Conservation (phyloP, 2,329 filamentous ascomycete species). For the Teratosphaeria nubilosa region DNA sequence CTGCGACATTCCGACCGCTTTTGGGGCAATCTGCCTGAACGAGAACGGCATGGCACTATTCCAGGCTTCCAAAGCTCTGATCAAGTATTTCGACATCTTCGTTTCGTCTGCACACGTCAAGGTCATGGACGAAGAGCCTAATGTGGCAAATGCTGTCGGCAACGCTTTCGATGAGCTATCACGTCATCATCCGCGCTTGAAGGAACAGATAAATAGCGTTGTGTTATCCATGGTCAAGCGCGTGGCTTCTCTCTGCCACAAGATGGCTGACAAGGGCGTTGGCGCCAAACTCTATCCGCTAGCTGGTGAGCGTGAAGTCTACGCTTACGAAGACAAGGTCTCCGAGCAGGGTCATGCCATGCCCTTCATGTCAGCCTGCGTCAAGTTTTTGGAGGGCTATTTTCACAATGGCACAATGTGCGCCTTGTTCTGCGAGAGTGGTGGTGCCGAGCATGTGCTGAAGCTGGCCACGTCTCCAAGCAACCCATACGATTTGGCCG, state of each 20-base stretch:
- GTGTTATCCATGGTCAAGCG: constrained; percentile 81
- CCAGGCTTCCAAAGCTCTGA: constrained; percentile 67
- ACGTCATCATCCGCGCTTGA: constrained; percentile 79
- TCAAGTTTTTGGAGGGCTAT: constrained; percentile 69
- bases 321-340: constrained; percentile 4
- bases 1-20: constrained; percentile 70
- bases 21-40: constrained; percentile 91
- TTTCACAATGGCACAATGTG: constrained; percentile 66
- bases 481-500: constrained; percentile 62
- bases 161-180: constrained; percentile 87
- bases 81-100: constrained; percentile 91
- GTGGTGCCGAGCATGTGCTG: constrained; percentile 73
- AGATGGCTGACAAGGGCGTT: constrained; percentile 59
- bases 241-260: constrained; percentile 62
- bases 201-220: constrained; percentile 70
- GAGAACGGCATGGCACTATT: constrained; percentile 81
- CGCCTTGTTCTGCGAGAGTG: constrained; percentile 61
- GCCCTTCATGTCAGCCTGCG: constrained; percentile 61
- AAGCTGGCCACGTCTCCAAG: constrained; percentile 77
- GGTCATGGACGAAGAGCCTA: constrained; percentile 65
- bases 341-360: constrained; percentile 9
- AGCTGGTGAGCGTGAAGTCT: constrained; percentile 5
- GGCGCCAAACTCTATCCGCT: constrained; percentile 64
- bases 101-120: constrained; percentile 84
- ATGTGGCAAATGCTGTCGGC: constrained; percentile 65